These are phyloP conservation scores for Penicillium thymicola DNA, from an alignment of 2,329 filamentous ascomycete genomes.

Conservation along the genomic window DNA sequence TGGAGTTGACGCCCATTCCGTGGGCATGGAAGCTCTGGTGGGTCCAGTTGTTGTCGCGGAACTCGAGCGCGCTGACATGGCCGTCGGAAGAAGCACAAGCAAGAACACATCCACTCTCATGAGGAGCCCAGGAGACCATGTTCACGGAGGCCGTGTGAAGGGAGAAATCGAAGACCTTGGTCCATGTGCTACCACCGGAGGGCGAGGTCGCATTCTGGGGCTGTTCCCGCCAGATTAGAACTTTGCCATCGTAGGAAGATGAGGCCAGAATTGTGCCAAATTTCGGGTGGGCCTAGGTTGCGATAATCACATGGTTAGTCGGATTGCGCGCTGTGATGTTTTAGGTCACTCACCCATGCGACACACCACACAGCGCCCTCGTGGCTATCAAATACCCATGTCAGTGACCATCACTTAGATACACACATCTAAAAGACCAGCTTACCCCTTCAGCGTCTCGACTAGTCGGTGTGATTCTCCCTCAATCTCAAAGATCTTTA, in stretches of 20 bases:
- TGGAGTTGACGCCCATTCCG: conserved; percentile 89
- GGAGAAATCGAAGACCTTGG: conserved; percentile 87
- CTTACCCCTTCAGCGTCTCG: conserved; percentile 90
- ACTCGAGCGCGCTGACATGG: conserved; percentile 89
- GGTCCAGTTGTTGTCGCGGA: conserved; percentile 92
- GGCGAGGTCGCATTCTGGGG: conserved; percentile 37
- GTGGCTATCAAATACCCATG: conserved; percentile 57
- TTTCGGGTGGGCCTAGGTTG: conserved; percentile 75
- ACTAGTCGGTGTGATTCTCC: conserved; percentile 84
- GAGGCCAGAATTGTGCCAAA: conserved; percentile 97
- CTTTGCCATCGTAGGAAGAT: conserved; percentile 94
- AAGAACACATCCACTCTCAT: conserved; percentile 90
- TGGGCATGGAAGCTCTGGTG: conserved; percentile 89
- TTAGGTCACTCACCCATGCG: conserved; percentile 64
- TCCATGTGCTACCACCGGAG: conserved; percentile 60
- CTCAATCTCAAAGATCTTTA: conserved; percentile 99
- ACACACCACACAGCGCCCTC: conserved; percentile 98
- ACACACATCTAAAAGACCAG: neutral
- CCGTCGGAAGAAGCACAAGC: conserved; percentile 94
- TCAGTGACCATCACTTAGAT: conserved; percentile 6
- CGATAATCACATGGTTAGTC: conserved; percentile 7
- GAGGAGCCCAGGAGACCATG: conserved; percentile 94
- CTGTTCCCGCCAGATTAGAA: conserved; percentile 97
- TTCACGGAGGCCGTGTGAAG: conserved; percentile 96
- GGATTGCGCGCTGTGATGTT: neutral